phyloP scores from a whole-genome alignment of 768 basidiomycete species.

The Scleroderma bovista region DNA sequence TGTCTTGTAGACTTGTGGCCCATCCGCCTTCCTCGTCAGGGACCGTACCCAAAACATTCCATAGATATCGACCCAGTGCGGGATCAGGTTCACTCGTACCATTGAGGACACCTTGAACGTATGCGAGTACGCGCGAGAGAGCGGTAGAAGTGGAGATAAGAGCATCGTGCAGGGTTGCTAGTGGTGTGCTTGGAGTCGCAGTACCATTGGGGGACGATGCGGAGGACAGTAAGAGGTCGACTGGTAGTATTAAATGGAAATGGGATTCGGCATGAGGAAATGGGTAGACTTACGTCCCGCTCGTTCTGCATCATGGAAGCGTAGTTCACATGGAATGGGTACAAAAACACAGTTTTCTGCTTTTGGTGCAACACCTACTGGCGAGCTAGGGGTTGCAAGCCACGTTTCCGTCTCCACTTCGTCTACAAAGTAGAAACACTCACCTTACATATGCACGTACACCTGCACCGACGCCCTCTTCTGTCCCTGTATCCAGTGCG shows the following conservation, averaged over 20 bases:
- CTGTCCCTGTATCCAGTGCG: constrained; percentile 80
- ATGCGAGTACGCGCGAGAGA: constrained; percentile 80
- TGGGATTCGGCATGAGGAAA: background rate
- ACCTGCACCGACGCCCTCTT: constrained; percentile 57
- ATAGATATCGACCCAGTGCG: constrained; percentile 84
- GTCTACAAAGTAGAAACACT: constrained; percentile 12
- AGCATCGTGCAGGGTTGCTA: constrained; percentile 37
- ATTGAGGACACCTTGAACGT: constrained; percentile 74
- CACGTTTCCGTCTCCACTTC: constrained; percentile 2
- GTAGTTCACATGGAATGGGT: constrained; percentile 84
- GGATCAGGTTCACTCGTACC: constrained; percentile 79
- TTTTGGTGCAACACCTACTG: constrained; percentile 83
- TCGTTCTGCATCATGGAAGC: constrained; percentile 77
- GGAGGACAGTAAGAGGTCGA: constrained; percentile 64
- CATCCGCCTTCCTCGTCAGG: constrained; percentile 72
- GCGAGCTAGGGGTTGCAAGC: constrained; percentile 48
- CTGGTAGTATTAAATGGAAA: constrained; percentile 32
- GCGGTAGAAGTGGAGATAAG: constrained; percentile 65
- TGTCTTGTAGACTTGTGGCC: constrained; percentile 80
- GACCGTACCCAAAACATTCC: constrained; percentile 76
- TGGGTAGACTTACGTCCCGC: constrained; percentile 63
- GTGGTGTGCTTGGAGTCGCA: constrained; percentile 75
- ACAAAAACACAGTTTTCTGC: constrained; percentile 94
- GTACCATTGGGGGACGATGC: constrained; percentile 48
- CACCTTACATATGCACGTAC: constrained; percentile 87